Conservation (phyloP, 306 rosid species). For the Pueraria montana region DNA sequence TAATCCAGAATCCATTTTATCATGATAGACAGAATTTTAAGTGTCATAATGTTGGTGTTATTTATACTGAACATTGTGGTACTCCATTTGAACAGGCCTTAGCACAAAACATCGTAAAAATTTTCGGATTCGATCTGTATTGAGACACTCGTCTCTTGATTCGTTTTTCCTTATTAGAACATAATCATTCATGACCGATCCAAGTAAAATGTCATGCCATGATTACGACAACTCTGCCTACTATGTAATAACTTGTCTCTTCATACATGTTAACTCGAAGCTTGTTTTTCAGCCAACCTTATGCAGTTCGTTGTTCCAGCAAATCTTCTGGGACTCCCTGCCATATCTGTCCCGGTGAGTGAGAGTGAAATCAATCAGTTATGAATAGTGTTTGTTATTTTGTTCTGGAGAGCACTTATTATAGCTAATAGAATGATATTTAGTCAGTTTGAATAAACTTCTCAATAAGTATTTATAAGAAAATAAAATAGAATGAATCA, state of each 20-base stretch:
- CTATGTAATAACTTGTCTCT: slow-evolving; percentile 24
- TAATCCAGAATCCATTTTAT: neutral
- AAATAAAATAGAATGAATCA: neutral
- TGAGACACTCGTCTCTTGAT: neutral
- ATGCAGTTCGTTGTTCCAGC: slow-evolving; percentile 80
- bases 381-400: neutral
- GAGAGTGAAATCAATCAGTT: slow-evolving; percentile 28
- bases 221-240: neutral
- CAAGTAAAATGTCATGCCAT: slow-evolving; percentile 10
- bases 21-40: too few relatives aligned
- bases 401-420: slow-evolving; percentile 8
- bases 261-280: slow-evolving; percentile 23
- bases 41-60: neutral
- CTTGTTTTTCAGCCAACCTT: slow-evolving; percentile 68
- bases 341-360: slow-evolving; percentile 94
- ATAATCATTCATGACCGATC: slow-evolving; percentile 4
- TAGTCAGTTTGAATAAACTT: neutral
- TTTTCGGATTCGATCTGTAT: slow-evolving; percentile 8
- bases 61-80: neutral
- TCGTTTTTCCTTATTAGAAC: slow-evolving; percentile 32
- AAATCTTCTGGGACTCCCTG: slow-evolving; percentile 94
- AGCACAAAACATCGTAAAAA: neutral
- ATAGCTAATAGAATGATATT: slow-evolving; percentile 1
- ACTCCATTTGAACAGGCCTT: slow-evolving; percentile 19
- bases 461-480: neutral